Conservation (phyloP, 1,139 yeast species). For the Schizosaccharomyces versatilis region DNA sequence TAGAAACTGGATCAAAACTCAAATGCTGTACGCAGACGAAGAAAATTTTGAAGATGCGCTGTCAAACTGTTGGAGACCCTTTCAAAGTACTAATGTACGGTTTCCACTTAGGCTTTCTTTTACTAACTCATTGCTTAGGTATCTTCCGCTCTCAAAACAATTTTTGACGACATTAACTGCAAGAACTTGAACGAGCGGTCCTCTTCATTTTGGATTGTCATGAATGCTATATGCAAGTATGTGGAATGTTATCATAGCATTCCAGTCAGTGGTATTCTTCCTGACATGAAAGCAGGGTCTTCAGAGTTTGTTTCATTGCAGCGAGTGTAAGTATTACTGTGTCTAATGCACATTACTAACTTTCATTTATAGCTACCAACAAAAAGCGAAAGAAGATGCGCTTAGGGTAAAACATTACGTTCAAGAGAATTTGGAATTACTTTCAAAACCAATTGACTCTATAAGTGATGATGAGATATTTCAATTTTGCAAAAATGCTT, state of each 20-base stretch:
- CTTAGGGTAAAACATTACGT: constrained; percentile 23
- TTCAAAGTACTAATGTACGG: constrained; percentile 11
- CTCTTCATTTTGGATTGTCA: constrained; percentile 37
- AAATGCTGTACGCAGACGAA: constrained; percentile 23
- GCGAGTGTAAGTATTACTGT: constrained; percentile 18
- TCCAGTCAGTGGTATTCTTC: constrained; percentile 56
- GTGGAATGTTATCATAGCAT: constrained; percentile 25
- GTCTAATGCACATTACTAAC: background rate
- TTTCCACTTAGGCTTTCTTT: background rate
- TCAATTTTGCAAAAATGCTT: constrained; percentile 39
- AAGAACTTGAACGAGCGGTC: constrained; percentile 14
- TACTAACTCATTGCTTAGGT: background rate
- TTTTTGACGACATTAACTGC: constrained; percentile 4
- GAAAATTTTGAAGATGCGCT: constrained; percentile 56
- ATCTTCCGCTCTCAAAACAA: constrained; percentile 5
- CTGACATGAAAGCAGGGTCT: constrained; percentile 79
- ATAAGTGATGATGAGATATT: constrained; percentile 24
- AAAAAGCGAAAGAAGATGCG: constrained; percentile 35
- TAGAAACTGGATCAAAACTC: constrained; percentile 23
- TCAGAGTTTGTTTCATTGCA: constrained; percentile 37
- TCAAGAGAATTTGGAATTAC: constrained; percentile 15
- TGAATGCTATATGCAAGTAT: constrained; percentile 34
- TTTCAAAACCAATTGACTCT: constrained; percentile 16
- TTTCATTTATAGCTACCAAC: constrained; percentile 22
- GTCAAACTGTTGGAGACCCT: constrained; percentile 29